Evolutionary conservation across 2,329 filamentous ascomycete genomes (phyloP), one percentile per base, ranked within the genome.

Genomic region (Cladosporium cucumerinum): DNA sequence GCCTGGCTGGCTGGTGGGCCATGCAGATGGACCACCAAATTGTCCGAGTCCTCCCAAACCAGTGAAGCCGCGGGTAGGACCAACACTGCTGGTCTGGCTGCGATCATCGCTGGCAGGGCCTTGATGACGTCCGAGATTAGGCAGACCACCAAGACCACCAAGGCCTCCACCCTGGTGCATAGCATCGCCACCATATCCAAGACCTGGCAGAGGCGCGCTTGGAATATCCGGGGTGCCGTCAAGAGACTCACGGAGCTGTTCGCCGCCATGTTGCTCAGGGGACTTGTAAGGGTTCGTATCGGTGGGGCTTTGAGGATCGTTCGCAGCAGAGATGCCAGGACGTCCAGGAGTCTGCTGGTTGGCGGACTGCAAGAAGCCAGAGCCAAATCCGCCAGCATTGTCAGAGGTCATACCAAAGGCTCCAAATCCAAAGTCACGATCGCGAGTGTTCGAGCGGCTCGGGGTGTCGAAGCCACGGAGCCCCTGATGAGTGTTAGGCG

Each of bases 271-370:
- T 43, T 89, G 90, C 8, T 90, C 87, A 2, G 95, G 95, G 76
- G 94, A 98, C 69, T 93, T 91, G 75, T 95, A 99, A 1, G 95
- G 95, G 74, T 99, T 99, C 3, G 95, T 98, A 73, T 96, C 92
- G 0, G 93, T 95, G 12, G 95, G 95, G 75, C 94, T 98, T 73
- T 92, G 86, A 0, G 91, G 89, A 65, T 92, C 91, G 69, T 88
- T 73, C 64, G 79, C 77, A 60, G 81, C 78, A 57, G 79, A 77
- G 61, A 81, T 76, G 59, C 79, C 80, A 28, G 67, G 69, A 61
- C 77, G 76, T 12, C 70, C 69, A 26, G 84, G 84, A 18, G 82
- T 84, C 51, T 85, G 82, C 68, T 86, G 83, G 28, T 43, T 55
- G 28, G 32, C 48, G 30, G 54, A 58, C 77, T 84, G 78, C 14